phyloP scores from a whole-genome alignment of 257 asterid species.

The Solanum piurae region DNA sequence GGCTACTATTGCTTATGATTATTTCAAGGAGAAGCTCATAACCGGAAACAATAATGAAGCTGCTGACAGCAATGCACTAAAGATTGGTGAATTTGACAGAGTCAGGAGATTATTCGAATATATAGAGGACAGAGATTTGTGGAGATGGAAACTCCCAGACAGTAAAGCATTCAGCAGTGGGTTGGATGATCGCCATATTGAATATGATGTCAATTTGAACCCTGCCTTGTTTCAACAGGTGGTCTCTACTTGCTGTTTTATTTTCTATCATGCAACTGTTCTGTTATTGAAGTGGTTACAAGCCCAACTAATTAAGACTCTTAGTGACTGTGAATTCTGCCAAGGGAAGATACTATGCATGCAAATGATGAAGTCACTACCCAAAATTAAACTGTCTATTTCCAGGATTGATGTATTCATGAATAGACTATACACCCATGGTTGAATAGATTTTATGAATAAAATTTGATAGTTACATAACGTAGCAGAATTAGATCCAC shows the following conservation, averaged over 20 bases:
- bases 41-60: slow-evolving; percentile 7
- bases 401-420: neutral
- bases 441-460: neutral
- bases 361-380: neutral
- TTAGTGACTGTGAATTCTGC: neutral
- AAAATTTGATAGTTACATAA: neutral
- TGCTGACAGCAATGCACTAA: neutral
- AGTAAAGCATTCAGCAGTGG: slow-evolving; percentile 92
- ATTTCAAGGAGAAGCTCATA: slow-evolving; percentile 64
- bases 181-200: slow-evolving; percentile 60
- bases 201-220: slow-evolving; percentile 55
- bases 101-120: slow-evolving; percentile 62
- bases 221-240: slow-evolving; percentile 84
- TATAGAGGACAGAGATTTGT: slow-evolving; percentile 82
- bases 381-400: neutral
- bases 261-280: neutral
- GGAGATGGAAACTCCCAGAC: slow-evolving; percentile 82
- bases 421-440: neutral
- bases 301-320: neutral
- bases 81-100: slow-evolving; percentile 32
- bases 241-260: neutral
- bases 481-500: neutral
- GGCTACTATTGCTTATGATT: slow-evolving; percentile 87
- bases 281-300: neutral
- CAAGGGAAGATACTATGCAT: neutral